phyloP scores from a whole-genome alignment of 148 eudicot species.

The Dysphania ambrosioides region DNA sequence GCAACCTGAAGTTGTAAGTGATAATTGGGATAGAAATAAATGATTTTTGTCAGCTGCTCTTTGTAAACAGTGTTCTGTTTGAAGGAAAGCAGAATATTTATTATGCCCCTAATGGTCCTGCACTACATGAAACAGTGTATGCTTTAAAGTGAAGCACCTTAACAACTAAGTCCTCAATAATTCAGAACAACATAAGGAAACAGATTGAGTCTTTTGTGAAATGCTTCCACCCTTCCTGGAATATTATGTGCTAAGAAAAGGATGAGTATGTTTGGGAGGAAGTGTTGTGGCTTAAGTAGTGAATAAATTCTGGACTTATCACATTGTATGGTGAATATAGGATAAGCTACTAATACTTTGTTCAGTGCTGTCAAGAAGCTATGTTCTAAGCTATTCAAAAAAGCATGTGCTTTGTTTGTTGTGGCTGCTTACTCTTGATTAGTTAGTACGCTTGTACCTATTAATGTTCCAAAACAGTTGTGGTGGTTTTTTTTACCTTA shows the following conservation, averaged over 20 bases:
- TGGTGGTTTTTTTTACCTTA: not conserved
- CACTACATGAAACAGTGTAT: too few species aligned
- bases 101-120: not conserved
- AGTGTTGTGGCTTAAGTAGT: not conserved
- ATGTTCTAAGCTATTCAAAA: not conserved
- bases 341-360: not conserved
- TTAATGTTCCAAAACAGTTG: not conserved
- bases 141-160: too few species aligned
- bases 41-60: too few species aligned
- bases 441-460: not conserved
- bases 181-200: not conserved
- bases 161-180: too few species aligned
- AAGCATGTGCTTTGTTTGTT: not conserved
- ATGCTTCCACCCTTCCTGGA: not conserved
- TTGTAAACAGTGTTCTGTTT: not conserved
- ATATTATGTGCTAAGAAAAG: not conserved
- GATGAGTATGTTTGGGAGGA: not conserved
- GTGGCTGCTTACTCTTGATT: not conserved
- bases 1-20: too few species aligned
- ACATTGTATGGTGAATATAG: not conserved
- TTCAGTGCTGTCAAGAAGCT: not conserved
- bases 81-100: not conserved
- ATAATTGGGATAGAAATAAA: too few species aligned
- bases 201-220: not conserved
- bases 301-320: not conserved